Evolutionary conservation across 140 eudicot genomes (phyloP).

Genomic region (Oenanthe javanica): DNA sequence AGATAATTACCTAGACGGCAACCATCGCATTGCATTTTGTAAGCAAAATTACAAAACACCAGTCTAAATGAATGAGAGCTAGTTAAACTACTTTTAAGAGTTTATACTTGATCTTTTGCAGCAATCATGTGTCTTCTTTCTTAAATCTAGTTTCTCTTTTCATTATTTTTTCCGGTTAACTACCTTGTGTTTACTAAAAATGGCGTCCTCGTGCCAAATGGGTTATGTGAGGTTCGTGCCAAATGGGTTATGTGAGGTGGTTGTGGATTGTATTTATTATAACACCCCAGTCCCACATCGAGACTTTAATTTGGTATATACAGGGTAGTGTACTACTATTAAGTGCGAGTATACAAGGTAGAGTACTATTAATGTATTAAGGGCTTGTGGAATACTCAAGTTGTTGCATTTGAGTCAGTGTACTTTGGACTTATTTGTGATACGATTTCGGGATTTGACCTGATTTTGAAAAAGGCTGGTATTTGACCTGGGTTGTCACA

Average conservation of each 20-base stretch:
- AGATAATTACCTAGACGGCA: background rate
- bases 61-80: background rate
- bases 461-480: too few species aligned
- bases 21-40: background rate
- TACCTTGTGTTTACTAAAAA: background rate
- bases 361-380: too few species aligned
- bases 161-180: background rate
- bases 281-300: background rate
- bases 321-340: too few species aligned
- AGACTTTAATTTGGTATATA: too few species aligned
- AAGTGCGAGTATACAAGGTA: too few species aligned
- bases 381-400: too few species aligned
- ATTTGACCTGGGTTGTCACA: too few species aligned
- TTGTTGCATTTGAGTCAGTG: too few species aligned
- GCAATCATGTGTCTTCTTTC: background rate
- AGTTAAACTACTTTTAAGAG: background rate
- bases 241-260: background rate
- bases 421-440: too few species aligned
- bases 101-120: background rate
- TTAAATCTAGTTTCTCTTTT: background rate
- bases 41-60: background rate
- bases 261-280: background rate
- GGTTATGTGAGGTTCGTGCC: too few species aligned
- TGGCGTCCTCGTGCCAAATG: background rate
- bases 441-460: too few species aligned